These are phyloP conservation scores for Coprinellus micaceus DNA, from an alignment of 768 basidiomycete species.

Conservation along the genomic window DNA sequence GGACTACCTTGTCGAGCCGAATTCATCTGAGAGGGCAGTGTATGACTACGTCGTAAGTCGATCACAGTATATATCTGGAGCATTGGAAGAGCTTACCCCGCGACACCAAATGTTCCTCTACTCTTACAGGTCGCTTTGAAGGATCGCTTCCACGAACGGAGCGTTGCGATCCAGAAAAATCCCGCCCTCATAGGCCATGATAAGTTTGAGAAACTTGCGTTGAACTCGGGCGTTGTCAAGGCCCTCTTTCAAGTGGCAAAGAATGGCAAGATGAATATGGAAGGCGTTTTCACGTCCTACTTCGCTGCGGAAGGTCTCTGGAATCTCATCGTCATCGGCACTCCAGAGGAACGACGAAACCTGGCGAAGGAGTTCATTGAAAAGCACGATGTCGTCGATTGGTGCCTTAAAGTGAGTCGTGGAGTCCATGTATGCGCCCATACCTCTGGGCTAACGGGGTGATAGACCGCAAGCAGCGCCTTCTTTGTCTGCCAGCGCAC, in stretches of 20 bases:
- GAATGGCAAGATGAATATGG: slow-evolving; percentile 13
- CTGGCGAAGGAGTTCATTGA: slow-evolving; percentile 22
- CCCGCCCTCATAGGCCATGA: slow-evolving; percentile 5
- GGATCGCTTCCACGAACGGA: neutral
- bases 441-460: neutral
- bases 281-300: slow-evolving; percentile 17
- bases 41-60: neutral
- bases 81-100: too few relatives aligned
- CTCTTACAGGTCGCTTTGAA: neutral
- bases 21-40: neutral
- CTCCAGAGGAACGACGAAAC: slow-evolving; percentile 15
- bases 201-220: slow-evolving; percentile 20
- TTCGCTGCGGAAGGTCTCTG: slow-evolving; percentile 20
- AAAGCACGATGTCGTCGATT: slow-evolving; percentile 16
- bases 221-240: slow-evolving; percentile 25
- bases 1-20: neutral
- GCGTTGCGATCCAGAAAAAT: neutral
- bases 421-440: neutral
- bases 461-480: neutral
- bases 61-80: neutral
- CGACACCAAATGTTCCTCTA: too few relatives aligned
- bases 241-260: slow-evolving; percentile 21
- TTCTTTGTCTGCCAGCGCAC: slow-evolving; percentile 19
- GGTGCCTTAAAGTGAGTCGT: slow-evolving; percentile 21
- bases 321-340: slow-evolving; percentile 19